Conservation (phyloP, 129 eudicot species). For the Artemisia annua region DNA sequence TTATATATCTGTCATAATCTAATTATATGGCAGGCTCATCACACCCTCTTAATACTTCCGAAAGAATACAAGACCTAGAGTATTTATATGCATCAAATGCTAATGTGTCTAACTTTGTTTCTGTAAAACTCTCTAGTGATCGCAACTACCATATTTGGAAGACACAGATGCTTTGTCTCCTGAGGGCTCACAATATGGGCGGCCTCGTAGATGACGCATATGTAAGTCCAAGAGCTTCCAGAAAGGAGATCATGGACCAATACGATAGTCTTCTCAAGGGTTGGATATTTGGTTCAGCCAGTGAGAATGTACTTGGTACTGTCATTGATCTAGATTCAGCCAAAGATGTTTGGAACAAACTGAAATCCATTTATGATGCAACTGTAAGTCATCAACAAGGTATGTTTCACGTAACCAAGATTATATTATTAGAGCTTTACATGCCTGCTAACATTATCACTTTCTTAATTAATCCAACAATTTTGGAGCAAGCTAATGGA, state of each 20-base stretch:
- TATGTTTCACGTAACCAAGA: not conserved
- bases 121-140: constrained; percentile 14
- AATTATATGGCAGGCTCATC: not conserved
- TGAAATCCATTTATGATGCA: not conserved
- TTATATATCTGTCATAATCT: too few species aligned
- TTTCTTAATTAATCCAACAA: too few species aligned
- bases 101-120: constrained; percentile 22
- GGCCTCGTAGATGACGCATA: constrained; percentile 3
- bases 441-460: too few species aligned
- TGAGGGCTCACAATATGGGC: constrained; percentile 12
- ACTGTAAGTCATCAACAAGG: constrained; percentile 5
- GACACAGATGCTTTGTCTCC: constrained; percentile 19
- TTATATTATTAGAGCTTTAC: not conserved
- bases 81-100: constrained; percentile 13
- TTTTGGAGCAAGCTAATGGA: too few species aligned
- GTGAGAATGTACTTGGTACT: constrained; percentile 1
- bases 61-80: not conserved
- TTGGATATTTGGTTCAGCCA: constrained; percentile 19
- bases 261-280: constrained; percentile 16
- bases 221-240: not conserved
- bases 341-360: constrained; percentile 17
- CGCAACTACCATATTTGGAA: constrained; percentile 16
- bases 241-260: not conserved
- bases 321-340: not conserved
- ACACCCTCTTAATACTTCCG: not conserved